Evolutionary conservation across 2,329 filamentous ascomycete species (phyloP).

Genomic region (Drechmeria coniospora): DNA sequence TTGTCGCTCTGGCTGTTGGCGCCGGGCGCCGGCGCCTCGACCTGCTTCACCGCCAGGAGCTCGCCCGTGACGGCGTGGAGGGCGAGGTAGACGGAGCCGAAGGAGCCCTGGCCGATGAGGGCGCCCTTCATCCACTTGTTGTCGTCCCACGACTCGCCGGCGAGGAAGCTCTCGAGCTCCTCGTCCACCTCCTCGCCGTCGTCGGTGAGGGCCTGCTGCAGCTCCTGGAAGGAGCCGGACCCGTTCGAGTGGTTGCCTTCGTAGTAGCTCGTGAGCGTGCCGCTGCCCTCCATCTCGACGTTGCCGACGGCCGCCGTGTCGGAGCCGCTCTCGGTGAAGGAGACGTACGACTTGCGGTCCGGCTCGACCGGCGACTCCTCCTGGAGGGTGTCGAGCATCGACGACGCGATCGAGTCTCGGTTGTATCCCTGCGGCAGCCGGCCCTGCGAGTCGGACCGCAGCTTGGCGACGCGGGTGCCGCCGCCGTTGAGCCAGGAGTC

Average conservation of each 20-base stretch:
- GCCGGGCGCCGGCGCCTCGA: slow-evolving; percentile 70
- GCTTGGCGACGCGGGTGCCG: slow-evolving; percentile 21
- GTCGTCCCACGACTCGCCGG: slow-evolving; percentile 87
- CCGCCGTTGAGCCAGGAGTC: slow-evolving; percentile 68
- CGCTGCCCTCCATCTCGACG: slow-evolving; percentile 62
- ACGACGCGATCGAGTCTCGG: slow-evolving; percentile 79
- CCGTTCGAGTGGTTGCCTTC: slow-evolving; percentile 63
- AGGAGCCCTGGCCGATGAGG: slow-evolving; percentile 90
- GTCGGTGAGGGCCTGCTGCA: slow-evolving; percentile 72
- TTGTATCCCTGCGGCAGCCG: slow-evolving; percentile 31
- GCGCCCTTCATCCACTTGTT: slow-evolving; percentile 99
- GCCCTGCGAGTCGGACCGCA: slow-evolving; percentile 32
- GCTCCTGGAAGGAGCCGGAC: slow-evolving; percentile 63
- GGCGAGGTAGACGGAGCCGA: slow-evolving; percentile 88
- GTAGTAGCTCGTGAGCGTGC: slow-evolving; percentile 63
- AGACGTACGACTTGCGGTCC: slow-evolving; percentile 93
- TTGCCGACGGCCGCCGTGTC: slow-evolving; percentile 57
- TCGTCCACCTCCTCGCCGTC: slow-evolving; percentile 88
- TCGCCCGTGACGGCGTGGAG: slow-evolving; percentile 93
- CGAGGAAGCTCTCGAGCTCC: slow-evolving; percentile 76
- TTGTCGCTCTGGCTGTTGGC: slow-evolving; percentile 69
- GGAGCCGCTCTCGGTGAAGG: slow-evolving; percentile 59
- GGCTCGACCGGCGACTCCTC: slow-evolving; percentile 80
- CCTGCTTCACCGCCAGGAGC: slow-evolving; percentile 95
- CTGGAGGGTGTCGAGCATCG: slow-evolving; percentile 74